Evolutionary conservation across 2,329 filamentous ascomycete species (phyloP).

Genomic region (Talaromyces sp.): DNA sequence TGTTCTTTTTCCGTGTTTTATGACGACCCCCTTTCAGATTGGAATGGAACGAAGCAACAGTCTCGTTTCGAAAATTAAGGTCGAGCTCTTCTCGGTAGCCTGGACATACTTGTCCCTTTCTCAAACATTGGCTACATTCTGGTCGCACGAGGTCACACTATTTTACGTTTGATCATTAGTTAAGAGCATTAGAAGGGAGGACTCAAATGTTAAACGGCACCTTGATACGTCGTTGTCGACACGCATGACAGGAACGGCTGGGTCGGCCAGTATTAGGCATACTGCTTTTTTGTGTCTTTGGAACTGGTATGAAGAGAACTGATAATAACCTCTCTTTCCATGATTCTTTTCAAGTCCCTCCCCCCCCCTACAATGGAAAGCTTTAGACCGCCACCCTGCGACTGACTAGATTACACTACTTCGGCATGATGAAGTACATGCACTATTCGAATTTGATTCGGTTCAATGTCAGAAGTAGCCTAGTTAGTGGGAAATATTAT

Average conservation of each 20-base stretch:
- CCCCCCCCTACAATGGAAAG: neutral
- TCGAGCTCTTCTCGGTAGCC: conserved; percentile 2
- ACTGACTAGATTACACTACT: neutral
- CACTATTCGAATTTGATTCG: neutral
- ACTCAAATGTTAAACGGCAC: neutral
- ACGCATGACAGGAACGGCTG: neutral
- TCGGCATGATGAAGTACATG: neutral
- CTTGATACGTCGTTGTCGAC: neutral
- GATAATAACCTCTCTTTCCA: neutral
- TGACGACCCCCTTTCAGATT: neutral
- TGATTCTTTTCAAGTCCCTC: neutral
- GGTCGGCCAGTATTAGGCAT: neutral
- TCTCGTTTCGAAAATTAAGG: conserved; percentile 4
- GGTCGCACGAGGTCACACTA: conserved; percentile 3
- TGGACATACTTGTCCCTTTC: neutral
- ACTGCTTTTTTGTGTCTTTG: neutral
- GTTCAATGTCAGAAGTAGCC: neutral
- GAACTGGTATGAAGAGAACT: neutral
- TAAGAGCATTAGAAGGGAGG: neutral
- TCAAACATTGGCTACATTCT: conserved; percentile 1
- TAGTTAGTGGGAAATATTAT: no score
- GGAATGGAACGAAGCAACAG: neutral
- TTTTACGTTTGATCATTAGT: neutral
- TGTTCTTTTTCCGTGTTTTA: neutral
- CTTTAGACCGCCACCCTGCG: neutral